phyloP scores from a whole-genome alignment of 2,329 filamentous ascomycete genomes.

The Aspergillus sp. region DNA sequence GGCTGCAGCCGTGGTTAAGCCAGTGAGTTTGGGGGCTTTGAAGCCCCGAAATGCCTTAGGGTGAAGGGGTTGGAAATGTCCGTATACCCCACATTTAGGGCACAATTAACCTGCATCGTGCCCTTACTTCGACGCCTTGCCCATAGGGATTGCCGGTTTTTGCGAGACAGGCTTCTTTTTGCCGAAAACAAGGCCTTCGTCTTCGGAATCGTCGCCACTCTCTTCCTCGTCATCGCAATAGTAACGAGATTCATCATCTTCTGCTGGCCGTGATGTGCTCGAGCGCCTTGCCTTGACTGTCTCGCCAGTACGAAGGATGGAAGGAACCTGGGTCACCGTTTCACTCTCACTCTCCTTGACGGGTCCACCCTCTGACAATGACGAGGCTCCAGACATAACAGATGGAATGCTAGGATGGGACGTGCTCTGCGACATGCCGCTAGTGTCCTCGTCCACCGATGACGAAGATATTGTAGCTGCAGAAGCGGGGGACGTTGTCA shows the following conservation, averaged over 20 bases:
- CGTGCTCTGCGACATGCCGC: constrained; percentile 48
- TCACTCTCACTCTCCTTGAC: constrained; percentile 30
- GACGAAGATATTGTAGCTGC: constrained; percentile 48
- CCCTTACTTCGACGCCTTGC: constrained; percentile 13
- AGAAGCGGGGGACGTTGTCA: constrained; percentile 41
- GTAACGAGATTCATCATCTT: constrained; percentile 41
- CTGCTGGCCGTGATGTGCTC: constrained; percentile 22
- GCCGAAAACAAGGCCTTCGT: constrained; percentile 43
- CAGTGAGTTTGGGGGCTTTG: background rate
- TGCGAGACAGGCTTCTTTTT: constrained; percentile 31
- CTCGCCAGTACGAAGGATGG: constrained; percentile 43
- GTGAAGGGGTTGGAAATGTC: background rate
- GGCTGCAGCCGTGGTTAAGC: background rate
- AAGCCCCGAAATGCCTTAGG: background rate
- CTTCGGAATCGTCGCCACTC: constrained; percentile 41
- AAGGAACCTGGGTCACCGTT: constrained; percentile 28
- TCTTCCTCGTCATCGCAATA: constrained; percentile 45
- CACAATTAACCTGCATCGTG: constrained; percentile 10
- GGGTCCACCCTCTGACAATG: constrained; percentile 42
- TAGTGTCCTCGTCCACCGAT: constrained; percentile 46
- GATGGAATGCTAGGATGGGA: constrained; percentile 50
- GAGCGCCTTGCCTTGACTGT: constrained; percentile 37
- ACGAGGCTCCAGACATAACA: constrained; percentile 46
- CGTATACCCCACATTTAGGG: background rate
- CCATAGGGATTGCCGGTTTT: constrained; percentile 18